Conservation (phyloP, 164 flowering plant species). For the Berberis vulgaris region DNA sequence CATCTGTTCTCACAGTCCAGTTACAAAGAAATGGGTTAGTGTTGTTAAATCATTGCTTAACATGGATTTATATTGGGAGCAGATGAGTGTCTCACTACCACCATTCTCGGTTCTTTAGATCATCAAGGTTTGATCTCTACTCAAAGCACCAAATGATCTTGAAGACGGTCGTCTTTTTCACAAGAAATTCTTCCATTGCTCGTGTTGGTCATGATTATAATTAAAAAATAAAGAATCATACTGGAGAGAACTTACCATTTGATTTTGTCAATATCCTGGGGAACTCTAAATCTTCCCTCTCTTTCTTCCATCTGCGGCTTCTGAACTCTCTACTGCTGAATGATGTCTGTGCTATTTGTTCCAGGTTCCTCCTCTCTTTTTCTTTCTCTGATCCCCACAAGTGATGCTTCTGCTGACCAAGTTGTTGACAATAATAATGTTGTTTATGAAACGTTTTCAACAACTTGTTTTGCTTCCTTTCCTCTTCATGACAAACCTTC, state of each 20-base stretch:
- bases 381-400: not conserved
- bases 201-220: too few species aligned
- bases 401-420: constrained; percentile 14
- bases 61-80: too few species aligned
- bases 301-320: constrained; percentile 17
- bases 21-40: not conserved
- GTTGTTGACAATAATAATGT: constrained; percentile 4
- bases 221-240: too few species aligned
- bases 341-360: constrained; percentile 9
- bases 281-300: constrained; percentile 34
- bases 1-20: not conserved
- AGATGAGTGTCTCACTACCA: too few species aligned
- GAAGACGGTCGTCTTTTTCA: too few species aligned
- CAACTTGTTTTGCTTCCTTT: constrained; percentile 31
- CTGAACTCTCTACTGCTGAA: constrained; percentile 16
- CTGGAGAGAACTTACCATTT: constrained; percentile 18
- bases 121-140: too few species aligned
- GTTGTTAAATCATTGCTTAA: not conserved
- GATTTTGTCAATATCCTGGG: constrained; percentile 19
- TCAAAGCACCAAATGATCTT: too few species aligned
- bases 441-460: constrained; percentile 14
- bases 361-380: constrained; percentile 1
- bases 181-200: too few species aligned
- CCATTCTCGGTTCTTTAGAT: too few species aligned
- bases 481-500: constrained; percentile 32